Evolutionary conservation across 1,139 yeast species (phyloP), one percentile per base, ranked within the genome.

Genomic region (Yamadazyma atmosphaerica): DNA sequence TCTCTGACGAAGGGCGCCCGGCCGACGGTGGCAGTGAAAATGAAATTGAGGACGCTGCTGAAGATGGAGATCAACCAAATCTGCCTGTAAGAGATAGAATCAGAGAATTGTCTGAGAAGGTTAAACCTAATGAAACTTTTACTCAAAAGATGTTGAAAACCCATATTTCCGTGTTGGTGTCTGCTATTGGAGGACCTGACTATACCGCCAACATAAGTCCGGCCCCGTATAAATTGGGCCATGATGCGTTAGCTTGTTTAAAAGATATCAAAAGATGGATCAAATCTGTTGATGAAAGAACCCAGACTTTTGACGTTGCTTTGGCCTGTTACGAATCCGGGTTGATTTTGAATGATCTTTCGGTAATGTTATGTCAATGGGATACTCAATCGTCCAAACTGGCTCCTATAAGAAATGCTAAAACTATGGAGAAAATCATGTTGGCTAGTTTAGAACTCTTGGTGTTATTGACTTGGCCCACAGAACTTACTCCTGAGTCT

Each of bases 241-340:
- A 85, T 48, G 98, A 92, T 56, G 96, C 97, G 1, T 63, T 86
- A 43, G 90, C 90, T 1, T 88, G 98, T 60, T 65, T 92, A 26
- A 84, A 86, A 51, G 98, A 92, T 63, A 63, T 92, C 44, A 88
- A 87, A 56, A 72, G 86, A 49, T 90, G 98, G 96, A 76, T 92
- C 39, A 79, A 79, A 48, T 73, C 85, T 1, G 92, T 87, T 36
- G 98, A 92, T 57, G 95, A 87, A 43, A 70, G 72, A 31, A 74
- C 77, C 43, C 72, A 75, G 37, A 71, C 81, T 19, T 83, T 79
- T 70, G 89, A 84, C 48, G 96, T 90, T 13, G 95, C 96, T 0
- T 69, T 86, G 35, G 96, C 96, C 0, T 85, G 95, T 49, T 86
- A 90, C 4, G 94, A 87, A 38, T 79, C 86, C 8, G 86, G 86